Base-by-base conservation (phyloP, 73 alveolate genomes). In the Blepharisma japonicum region DNA sequence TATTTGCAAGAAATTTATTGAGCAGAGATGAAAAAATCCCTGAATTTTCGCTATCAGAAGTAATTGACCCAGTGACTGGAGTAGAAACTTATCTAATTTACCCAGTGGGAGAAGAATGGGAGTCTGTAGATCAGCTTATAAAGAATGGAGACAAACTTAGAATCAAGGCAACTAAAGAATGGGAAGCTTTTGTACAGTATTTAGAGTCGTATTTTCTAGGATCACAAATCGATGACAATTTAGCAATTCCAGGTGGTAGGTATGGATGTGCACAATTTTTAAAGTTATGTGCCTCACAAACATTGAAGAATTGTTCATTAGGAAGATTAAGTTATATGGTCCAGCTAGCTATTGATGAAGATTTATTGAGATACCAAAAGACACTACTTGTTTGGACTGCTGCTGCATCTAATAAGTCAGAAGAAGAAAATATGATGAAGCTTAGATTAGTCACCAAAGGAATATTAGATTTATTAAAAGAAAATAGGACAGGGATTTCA, bases 221-320 rank as follows among this genome's bases (percentile, higher is more conserved):
- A 9, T 61, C 47, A 14, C 0, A 18, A 14, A 14, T 39, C 5
- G 74, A 39, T 18, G 90, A 78, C 39, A 53, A 71, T n/a, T 71
- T 87, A 53, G 95, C 95, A 0, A 88, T 88, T 53, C 91, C 95
- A n/a, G 95, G 95, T 0, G 95, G 95, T 14, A 71, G 95, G 68
- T 88, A 88, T 85, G 95, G 95, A 48, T 88, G 95, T 32, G 95
- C 95, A 2, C 84, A 88, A 68, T 88, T 88, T 68, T 84, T 81
- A 5, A 88, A 88, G 68, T 67, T 84, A 6, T 88, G 95, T 67
- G 95, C 92, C 7, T 85, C 91, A n/a, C 39, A 32, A 67, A 54
- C 50, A 6, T 38, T 88, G 23, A 83, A 51, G 38, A 6, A 71
- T 9, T 85, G 88, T 49, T 74, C 88, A n/a, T 83, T 88, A 21